These are phyloP conservation scores for Elymus sibiricus DNA, from an alignment of 176 grass and related monocot species.

Conservation along the genomic window DNA sequence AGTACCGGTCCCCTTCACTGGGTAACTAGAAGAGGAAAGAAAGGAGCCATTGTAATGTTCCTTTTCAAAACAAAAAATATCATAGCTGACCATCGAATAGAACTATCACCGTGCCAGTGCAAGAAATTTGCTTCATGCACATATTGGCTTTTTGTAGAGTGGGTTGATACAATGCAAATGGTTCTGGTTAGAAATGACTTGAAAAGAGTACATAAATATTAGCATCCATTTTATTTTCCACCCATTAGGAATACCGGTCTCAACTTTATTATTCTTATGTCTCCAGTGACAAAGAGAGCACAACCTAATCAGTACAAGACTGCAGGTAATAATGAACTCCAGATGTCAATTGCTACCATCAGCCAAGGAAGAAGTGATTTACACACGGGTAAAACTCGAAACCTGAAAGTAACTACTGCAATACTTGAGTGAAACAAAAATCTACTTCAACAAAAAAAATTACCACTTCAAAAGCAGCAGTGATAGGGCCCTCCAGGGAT, in stretches of 20 bases:
- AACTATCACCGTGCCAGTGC: neutral
- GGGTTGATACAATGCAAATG: neutral
- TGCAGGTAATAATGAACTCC: neutral
- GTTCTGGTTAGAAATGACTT: neutral
- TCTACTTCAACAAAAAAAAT: neutral
- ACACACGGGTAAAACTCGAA: neutral
- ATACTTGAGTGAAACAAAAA: neutral
- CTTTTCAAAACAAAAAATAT: neutral
- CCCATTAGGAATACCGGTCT: neutral
- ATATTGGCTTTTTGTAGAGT: conserved; percentile 5
- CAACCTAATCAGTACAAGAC: neutral
- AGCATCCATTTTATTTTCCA: neutral
- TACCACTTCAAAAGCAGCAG: neutral
- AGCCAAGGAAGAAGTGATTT: conserved; percentile 23
- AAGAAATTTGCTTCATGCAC: neutral
- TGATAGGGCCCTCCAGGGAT: neutral
- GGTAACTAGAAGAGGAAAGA: neutral
- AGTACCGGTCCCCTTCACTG: neutral
- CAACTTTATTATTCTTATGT: neutral
- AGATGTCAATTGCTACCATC: neutral
- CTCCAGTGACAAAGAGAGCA: neutral
- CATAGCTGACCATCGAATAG: neutral
- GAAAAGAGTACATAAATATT: neutral
- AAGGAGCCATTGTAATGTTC: neutral
- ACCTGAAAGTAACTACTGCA: neutral